Conservation (phyloP, 176 grass and related monocot species). For the Luzula sylvatica region DNA sequence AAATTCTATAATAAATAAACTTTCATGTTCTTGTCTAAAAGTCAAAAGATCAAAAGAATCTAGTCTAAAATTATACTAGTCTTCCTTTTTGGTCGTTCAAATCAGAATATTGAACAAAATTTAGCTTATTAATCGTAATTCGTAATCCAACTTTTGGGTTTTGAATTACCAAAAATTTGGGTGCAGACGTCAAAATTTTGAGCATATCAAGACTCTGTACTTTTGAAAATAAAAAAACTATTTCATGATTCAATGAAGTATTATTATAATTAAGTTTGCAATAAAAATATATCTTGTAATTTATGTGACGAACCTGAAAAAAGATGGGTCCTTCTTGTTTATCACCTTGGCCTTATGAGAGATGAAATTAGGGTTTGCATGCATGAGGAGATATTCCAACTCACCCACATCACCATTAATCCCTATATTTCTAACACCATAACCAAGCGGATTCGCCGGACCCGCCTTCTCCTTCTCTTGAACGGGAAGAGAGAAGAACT, state of each 20-base stretch:
- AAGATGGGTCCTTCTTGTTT: slow-evolving; percentile 43
- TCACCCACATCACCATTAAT: slow-evolving; percentile 83
- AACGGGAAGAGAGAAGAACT: slow-evolving; percentile 51
- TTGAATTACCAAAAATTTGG: background rate
- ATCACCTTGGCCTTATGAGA: slow-evolving; percentile 51
- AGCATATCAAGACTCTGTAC: no score
- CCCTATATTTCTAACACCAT: slow-evolving; percentile 73
- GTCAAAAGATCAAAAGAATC: background rate
- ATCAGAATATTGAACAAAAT: no score
- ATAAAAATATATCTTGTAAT: slow-evolving; percentile 11
- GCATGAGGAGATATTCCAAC: slow-evolving; percentile 87
- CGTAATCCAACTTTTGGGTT: background rate
- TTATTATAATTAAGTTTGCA: slow-evolving; percentile 1
- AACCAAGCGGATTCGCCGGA: slow-evolving; percentile 70
- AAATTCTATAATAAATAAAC: background rate
- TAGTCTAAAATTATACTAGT: no score
- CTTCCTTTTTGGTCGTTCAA: no score
- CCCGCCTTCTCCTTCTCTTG: slow-evolving; percentile 63
- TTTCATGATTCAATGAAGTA: background rate
- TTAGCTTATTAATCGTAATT: background rate
- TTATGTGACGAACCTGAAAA: slow-evolving; percentile 49
- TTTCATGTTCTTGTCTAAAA: background rate
- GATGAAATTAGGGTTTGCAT: slow-evolving; percentile 54
- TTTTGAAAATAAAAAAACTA: background rate
- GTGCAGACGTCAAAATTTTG: no score